Evolutionary conservation across 345 rosid genomes (phyloP), one percentile per base, ranked within the genome.

Genomic region (Cardamine occulta): DNA sequence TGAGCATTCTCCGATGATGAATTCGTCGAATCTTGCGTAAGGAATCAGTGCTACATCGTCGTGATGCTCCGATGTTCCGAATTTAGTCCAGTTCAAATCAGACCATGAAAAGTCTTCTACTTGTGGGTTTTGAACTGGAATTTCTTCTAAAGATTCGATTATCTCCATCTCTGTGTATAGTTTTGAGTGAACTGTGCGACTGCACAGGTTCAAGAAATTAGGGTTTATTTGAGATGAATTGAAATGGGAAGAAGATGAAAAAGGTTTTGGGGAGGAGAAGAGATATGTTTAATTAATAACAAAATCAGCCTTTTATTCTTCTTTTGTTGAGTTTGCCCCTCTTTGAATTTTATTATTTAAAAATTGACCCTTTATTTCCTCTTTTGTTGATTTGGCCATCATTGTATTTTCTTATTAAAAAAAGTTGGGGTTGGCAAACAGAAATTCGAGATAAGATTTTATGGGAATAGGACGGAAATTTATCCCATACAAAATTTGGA

Each of bases 1-100:
- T 10, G 87, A 82, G 86, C 97, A 89, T 82, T 95, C 96, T 65
- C 96, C 97, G 64, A 92, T 89, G 58, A 92, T 89, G 77, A 90
- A 95, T 12, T 83, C 82, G 63, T 88, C 91, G 59, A 88, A 91
- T 8, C 89, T 85, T 19, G 81, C 79, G 73, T 84, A 87, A 4
- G 97, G 94, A 66, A 95, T 89, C 26, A 92, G 79, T 14, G 96
- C 97, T 8, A 92, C 89, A 18, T 87, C 88, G 56, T 92, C 96
- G 74, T 88, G 85, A 70, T 77, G 97, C 80, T 91, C 97, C 12
- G 82, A 62, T n/a, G 89, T 82, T 39, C 96, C 97, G 45, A 85
- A 90, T 79, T 90, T 88, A 15, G 86, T 86, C 99, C 99, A 95
- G 65, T 19, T 78, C 69, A 95, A 81, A 82, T 95, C 90, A 17